phyloP scores from a whole-genome alignment of 768 basidiomycete genomes.

The Podaxis mareebaensis region DNA sequence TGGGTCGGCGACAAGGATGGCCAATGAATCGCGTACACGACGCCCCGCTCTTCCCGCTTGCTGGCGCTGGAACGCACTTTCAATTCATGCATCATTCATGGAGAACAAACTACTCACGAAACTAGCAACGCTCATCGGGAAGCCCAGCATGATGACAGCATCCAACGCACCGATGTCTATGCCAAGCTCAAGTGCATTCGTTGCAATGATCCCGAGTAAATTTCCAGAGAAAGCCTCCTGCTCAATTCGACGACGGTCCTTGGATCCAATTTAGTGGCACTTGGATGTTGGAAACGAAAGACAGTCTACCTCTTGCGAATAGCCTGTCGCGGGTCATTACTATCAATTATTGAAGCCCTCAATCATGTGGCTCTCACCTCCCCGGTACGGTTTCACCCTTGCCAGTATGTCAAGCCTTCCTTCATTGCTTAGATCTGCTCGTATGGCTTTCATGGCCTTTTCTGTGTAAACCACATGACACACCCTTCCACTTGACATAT shows the following conservation, averaged over 20 bases:
- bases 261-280: neutral
- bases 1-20: conserved; percentile 68
- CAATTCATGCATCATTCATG: neutral
- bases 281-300: neutral
- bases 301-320: conserved; percentile 61
- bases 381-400: conserved; percentile 80
- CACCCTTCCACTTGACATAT: neutral
- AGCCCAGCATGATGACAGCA: conserved; percentile 87
- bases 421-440: conserved; percentile 68
- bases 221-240: conserved; percentile 83
- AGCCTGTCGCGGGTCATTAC: conserved; percentile 43
- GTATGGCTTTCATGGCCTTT: conserved; percentile 79
- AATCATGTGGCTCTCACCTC: conserved; percentile 46
- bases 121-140: conserved; percentile 78
- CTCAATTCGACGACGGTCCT: conserved; percentile 86
- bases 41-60: conserved; percentile 89
- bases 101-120: conserved; percentile 50
- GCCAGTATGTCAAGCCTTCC: conserved; percentile 76
- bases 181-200: conserved; percentile 88
- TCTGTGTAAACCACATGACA: neutral
- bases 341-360: neutral
- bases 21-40: conserved; percentile 75
- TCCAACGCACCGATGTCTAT: conserved; percentile 91
- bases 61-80: conserved; percentile 57
- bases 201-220: conserved; percentile 84